Evolutionary conservation across 2,329 filamentous ascomycete genomes (phyloP), one percentile per base, ranked within the genome.

Genomic region (Aspergillus chevalieri): DNA sequence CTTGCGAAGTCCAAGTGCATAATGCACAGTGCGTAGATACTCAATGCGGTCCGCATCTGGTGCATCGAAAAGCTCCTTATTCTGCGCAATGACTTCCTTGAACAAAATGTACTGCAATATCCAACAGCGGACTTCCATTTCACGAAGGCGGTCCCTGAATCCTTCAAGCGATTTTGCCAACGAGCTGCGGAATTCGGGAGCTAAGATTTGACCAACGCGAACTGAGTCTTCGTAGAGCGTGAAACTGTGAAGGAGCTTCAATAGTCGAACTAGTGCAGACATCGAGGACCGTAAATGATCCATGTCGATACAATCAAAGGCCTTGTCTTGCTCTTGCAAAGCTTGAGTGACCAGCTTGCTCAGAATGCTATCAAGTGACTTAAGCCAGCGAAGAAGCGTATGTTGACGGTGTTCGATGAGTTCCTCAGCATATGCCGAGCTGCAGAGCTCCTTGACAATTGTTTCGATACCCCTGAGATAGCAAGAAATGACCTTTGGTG

Each of bases 91-190:
- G 3, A 82, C 87, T 54, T 90, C 85, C 62, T 86, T 87, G 41
- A 96, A 68, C 46, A 96, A 72, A 0, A 82, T 80, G 63, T 96
- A 98, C 54, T 92, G 84, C 36, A 97, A 72, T 34, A 87, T 89
- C 92, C 93, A 97, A 9, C 85, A 82, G 30, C 89, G 84, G 3
- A 95, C 81, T 61, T 95, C 86, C 77, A 95, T 86, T 58, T 97
- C 90, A 38, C 89, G 84, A 41, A 97, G 74, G 61, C 85, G 89
- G 48, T 80, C 83, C 49, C 84, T 78, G 57, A 86, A 73, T 36
- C 69, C 65, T 47, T 74, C 64, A 24, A 74, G 56, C 33, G 69
- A 59, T 63, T 74, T 68, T 10, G 65, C 62, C 7, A 73, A 61
- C 9, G 67, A 54, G 14, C 61, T 82, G 64, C 73, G 82, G 69